A percentile compares a stretch with the other conserved stretches of the same genome.
Evolutionary conservation across 108 stramenopile species (phyloP).

Genomic region (Mayamaea pseudoterrestris): DNA sequence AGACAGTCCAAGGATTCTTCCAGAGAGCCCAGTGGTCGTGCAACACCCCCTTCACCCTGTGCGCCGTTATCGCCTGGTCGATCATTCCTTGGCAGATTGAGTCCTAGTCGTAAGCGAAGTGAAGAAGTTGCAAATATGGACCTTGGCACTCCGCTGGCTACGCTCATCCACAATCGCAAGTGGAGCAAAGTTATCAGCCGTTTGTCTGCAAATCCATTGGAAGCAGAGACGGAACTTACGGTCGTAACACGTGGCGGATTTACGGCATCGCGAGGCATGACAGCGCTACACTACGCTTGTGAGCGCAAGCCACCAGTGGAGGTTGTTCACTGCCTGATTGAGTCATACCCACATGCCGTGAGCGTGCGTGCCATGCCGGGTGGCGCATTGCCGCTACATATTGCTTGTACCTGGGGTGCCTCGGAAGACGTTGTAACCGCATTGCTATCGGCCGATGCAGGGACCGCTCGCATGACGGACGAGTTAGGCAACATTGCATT

Average conservation of each 20-base stretch:
- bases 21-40: no score
- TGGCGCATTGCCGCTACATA: slow-evolving; percentile 63
- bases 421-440: slow-evolving; percentile 30
- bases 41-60: no score
- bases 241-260: slow-evolving; percentile 72
- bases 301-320: slow-evolving; percentile 59
- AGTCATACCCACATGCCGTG: slow-evolving; percentile 42
- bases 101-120: no score
- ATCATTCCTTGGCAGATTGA: no score
- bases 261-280: slow-evolving; percentile 43
- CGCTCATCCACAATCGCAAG: slow-evolving; percentile 44
- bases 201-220: slow-evolving; percentile 32
- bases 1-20: no score
- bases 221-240: slow-evolving; percentile 40
- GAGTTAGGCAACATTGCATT: slow-evolving; percentile 70
- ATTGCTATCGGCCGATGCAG: slow-evolving; percentile 38
- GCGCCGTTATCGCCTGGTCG: no score
- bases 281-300: slow-evolving; percentile 67
- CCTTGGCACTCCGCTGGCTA: slow-evolving; percentile 14
- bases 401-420: slow-evolving; percentile 75
- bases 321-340: slow-evolving; percentile 43
- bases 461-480: slow-evolving; percentile 39
- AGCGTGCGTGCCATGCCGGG: slow-evolving; percentile 52
- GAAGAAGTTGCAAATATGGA: slow-evolving; percentile 1
- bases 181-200: slow-evolving; percentile 56